Evolutionary conservation across 768 basidiomycete genomes (phyloP), one percentile per base, ranked within the genome.

Genomic region (Agaricus blazei): DNA sequence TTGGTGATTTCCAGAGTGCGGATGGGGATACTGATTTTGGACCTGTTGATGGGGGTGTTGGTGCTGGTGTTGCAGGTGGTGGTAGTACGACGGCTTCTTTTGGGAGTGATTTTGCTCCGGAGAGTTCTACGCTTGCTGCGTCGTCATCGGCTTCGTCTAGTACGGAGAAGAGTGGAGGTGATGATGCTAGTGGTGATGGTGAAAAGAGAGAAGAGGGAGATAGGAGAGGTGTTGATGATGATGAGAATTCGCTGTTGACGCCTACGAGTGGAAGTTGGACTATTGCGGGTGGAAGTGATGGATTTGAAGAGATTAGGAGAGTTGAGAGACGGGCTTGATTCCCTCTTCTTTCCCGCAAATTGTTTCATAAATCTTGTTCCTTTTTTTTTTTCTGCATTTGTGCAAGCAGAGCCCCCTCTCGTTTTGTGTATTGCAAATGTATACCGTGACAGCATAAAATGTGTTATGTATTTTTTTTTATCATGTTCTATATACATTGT

Each of bases 1-100:
- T 92, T 63, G 87, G 89, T 3, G 89, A 89, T 52, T 89, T 90
- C 63, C 88, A 88, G 61, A 75, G 73, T 51, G 79, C 75, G 1
- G 73, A 68, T 34, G 50, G 48, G 3, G 55, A 51, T 31, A 46
- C 48, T 26, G 58, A 55, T 36, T 41, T 51, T 50, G 54, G 48
- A 14, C 54, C 41, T 26, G 54, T 58, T n/a, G 55, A 49, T 29
- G 48, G 52, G 14, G 28, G 28, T 43, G 45, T 27, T 34, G 36
- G 6, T 11, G 9, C 8, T 34, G 34, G 34, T 7, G 34, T 0
- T 34, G 34, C 34, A 11, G 19, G 19, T 26, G 57, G 52, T 48
- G 48, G 27, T 12, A 51, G 26, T 51, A 85, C 83, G 44, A 83
- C 5, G 15, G 19, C 5, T 34, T 34, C 34, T 34, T 34, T 34